Evolutionary conservation across 768 basidiomycete genomes (phyloP).

Genomic region (Lentinula edodes): DNA sequence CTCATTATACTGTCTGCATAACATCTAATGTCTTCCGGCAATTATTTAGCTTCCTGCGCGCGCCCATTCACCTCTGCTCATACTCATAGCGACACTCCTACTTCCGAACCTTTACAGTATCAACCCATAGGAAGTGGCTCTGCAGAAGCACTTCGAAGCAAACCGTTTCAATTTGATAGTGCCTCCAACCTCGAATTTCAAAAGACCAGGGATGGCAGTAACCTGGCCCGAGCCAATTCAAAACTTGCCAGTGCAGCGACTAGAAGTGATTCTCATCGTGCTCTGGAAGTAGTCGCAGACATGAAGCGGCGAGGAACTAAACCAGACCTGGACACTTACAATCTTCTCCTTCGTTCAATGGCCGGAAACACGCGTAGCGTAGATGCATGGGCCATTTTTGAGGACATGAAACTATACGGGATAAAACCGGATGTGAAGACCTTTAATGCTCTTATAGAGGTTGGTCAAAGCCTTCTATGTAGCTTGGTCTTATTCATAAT

Average conservation of each 20-base stretch:
- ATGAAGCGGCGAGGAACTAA: conserved; percentile 53
- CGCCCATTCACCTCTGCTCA: not conserved
- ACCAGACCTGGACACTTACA: conserved; percentile 56
- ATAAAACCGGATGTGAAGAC: conserved; percentile 44
- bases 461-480: conserved; percentile 20
- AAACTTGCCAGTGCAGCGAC: conserved; percentile 32
- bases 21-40: not conserved
- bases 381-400: conserved; percentile 61
- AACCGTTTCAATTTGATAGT: conserved; percentile 9
- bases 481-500: conserved; percentile 9
- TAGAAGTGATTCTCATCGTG: conserved; percentile 27
- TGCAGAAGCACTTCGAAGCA: conserved; percentile 1
- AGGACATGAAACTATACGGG: conserved; percentile 56
- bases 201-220: conserved; percentile 15
- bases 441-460: conserved; percentile 58
- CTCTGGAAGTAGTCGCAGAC: conserved; percentile 38
- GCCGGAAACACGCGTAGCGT: conserved; percentile 34
- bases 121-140: not conserved
- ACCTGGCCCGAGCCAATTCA: conserved; percentile 25
- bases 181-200: conserved; percentile 17
- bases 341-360: conserved; percentile 47
- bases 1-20: not conserved
- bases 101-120: not conserved
- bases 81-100: not conserved
- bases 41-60: not conserved